Conservation (phyloP, 768 basidiomycete species). For the Pleurotus pulmonarius region DNA sequence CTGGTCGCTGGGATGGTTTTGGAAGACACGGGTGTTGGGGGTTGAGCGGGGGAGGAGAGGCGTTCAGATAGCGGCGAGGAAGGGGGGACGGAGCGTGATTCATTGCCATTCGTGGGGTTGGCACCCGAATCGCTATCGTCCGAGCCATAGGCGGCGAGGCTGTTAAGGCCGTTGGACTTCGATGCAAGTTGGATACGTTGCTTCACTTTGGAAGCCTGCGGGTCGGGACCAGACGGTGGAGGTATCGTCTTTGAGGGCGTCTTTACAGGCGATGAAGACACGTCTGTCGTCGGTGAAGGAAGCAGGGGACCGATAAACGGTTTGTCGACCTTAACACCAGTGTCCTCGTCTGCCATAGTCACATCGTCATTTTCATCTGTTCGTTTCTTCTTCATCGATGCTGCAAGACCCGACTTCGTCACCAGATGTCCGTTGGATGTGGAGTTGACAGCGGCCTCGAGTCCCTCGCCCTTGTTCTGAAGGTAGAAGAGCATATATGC, state of each 20-base stretch:
- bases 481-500: constrained; percentile 96
- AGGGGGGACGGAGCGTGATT: background rate
- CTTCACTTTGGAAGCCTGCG: constrained; percentile 49
- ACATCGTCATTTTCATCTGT: constrained; percentile 23
- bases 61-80: constrained; percentile 19
- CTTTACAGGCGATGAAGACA: constrained; percentile 15
- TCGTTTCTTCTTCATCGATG: constrained; percentile 48
- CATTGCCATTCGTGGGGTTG: background rate
- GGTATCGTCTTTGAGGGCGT: constrained; percentile 18
- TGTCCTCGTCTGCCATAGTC: constrained; percentile 38
- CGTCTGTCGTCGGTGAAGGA: constrained; percentile 38
- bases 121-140: constrained; percentile 20
- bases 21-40: constrained; percentile 22
- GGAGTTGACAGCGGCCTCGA: constrained; percentile 58
- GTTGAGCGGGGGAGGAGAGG: constrained; percentile 23
- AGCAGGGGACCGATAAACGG: constrained; percentile 67
- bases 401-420: constrained; percentile 38
- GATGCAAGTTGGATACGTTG: constrained; percentile 45
- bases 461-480: constrained; percentile 69
- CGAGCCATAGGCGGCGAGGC: constrained; percentile 23
- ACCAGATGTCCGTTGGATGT: constrained; percentile 8
- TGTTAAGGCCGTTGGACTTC: constrained; percentile 21
- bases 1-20: constrained; percentile 27
- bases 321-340: constrained; percentile 41
- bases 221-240: constrained; percentile 30